These are phyloP conservation scores for Saccharomycopsis synnaedendra DNA, from an alignment of 805 yeast species.

Conservation along the genomic window DNA sequence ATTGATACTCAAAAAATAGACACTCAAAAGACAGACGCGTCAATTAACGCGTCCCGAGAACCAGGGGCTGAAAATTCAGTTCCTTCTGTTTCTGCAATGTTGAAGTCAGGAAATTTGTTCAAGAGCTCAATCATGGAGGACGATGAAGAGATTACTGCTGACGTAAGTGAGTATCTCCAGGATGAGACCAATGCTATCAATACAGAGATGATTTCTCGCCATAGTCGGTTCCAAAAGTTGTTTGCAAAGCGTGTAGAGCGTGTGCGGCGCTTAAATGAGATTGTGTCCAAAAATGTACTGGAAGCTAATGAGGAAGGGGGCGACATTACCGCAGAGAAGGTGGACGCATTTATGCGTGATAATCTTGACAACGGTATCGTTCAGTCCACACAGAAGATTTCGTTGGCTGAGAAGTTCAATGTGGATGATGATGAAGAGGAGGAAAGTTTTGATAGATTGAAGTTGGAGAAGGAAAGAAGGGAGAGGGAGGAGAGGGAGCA, in stretches of 20 bases:
- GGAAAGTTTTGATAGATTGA: neutral
- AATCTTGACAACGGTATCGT: neutral
- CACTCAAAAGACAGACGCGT: too few relatives aligned
- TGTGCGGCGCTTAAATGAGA: conserved; percentile 6
- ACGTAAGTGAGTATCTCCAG: neutral
- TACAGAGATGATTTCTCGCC: conserved; percentile 13
- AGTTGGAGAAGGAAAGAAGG: neutral
- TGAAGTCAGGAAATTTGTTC: too few relatives aligned
- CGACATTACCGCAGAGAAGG: neutral
- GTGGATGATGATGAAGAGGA: neutral
- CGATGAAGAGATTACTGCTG: neutral
- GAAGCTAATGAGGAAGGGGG: neutral
- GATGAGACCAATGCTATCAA: conserved; percentile 4
- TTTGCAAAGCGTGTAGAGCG: conserved; percentile 11
- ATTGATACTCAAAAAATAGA: too few relatives aligned
- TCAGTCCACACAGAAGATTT: neutral
- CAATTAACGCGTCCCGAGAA: too few relatives aligned
- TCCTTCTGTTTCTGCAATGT: too few relatives aligned
- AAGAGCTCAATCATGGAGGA: neutral
- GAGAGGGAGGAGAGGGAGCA: neutral
- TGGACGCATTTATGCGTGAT: neutral
- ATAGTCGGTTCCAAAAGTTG: conserved; percentile 13
- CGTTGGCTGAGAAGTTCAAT: neutral
- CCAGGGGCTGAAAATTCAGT: too few relatives aligned
- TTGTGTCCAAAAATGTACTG: conserved; percentile 1